Conservation (phyloP, 1,284 basidiomycete species). For the Volvariella volvacea region DNA sequence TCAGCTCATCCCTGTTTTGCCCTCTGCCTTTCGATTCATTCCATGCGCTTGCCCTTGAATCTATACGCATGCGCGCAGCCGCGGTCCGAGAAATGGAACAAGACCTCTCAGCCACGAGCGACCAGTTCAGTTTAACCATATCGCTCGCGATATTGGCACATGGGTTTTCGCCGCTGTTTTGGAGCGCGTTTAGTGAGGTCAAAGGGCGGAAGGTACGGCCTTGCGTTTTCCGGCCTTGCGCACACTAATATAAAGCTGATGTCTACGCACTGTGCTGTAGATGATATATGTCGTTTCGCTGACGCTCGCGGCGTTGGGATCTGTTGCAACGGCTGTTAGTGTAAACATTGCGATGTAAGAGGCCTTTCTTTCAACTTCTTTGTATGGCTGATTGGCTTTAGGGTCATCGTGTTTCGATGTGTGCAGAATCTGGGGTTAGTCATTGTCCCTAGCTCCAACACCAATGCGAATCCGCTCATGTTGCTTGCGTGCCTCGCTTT, state of each 20-base stretch:
- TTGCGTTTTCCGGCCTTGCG: too few relatives aligned
- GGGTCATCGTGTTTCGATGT: slow-evolving; percentile 68
- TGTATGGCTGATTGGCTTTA: too few relatives aligned
- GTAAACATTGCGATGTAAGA: slow-evolving; percentile 44
- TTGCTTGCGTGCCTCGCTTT: too few relatives aligned
- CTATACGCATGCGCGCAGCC: too few relatives aligned
- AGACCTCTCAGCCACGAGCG: slow-evolving; percentile 58
- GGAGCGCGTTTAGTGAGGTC: slow-evolving; percentile 73
- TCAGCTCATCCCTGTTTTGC: too few relatives aligned
- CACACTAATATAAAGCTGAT: too few relatives aligned
- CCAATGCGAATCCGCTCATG: too few relatives aligned
- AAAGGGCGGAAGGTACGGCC: slow-evolving; percentile 74
- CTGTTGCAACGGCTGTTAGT: slow-evolving; percentile 59
- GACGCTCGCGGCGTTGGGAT: slow-evolving; percentile 55
- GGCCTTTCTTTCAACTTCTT: too few relatives aligned
- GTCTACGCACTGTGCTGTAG: too few relatives aligned
- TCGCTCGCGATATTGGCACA: slow-evolving; percentile 79
- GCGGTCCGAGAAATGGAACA: slow-evolving; percentile 61
- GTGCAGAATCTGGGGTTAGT: slow-evolving; percentile 68
- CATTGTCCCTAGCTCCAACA: too few relatives aligned
- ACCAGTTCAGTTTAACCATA: slow-evolving; percentile 68
- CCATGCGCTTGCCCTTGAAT: background rate
- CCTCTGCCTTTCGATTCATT: slow-evolving; percentile 1
- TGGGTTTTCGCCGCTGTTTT: slow-evolving; percentile 61
- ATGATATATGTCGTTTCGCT: slow-evolving; percentile 61